Evolutionary conservation across 129 eudicot species (phyloP), one percentile per base, ranked within the genome.

Genomic region (Pseudognaphalium luteoalbum): DNA sequence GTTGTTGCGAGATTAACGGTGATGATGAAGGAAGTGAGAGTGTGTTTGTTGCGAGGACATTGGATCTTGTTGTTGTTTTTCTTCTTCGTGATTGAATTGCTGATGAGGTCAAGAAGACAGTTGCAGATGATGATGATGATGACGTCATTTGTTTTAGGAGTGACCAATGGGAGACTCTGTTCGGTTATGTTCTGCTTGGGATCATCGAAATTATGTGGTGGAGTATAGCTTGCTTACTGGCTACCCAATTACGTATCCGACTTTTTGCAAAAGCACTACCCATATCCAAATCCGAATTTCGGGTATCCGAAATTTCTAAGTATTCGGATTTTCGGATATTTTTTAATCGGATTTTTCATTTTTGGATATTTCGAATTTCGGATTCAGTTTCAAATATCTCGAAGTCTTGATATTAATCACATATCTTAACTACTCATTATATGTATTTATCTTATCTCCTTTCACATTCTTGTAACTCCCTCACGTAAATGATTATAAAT

Each of bases 101-200:
- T 10, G 82, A 28, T 47, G 86, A 64, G 29, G 85, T 54, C 52
- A 65, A 61, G 59, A 82, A 41, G 33, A 76, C 22, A 66, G 83
- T 72, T 19, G 87, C 67, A 44, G 79, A 73, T 4, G 72, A 56
- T 60, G 86, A 44, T 41, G 47, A 41, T 14, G n/a, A 47, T 14
- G 54, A 81, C 22, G 62, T n/a, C 90, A 83, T 83, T 60, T 25
- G 75, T 63, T 32, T 4, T 30, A 25, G 65, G 9, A 8, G 75
- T 19, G n/a, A 72, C 66, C 58, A 60, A 42, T 25, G 56, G 28
- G 77, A 42, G 58, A 60, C 34, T 60, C 5, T 19, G 62, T 57
- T 57, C 15, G 0, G 59, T 52, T 52, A 52, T 52, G 59, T 52
- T 19, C 66, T 72, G 69, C 30, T 33, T 50, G 63, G 47, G 54